Evolutionary conservation across 129 eudicot genomes (phyloP).

Genomic region (Cynara cardunculus): DNA sequence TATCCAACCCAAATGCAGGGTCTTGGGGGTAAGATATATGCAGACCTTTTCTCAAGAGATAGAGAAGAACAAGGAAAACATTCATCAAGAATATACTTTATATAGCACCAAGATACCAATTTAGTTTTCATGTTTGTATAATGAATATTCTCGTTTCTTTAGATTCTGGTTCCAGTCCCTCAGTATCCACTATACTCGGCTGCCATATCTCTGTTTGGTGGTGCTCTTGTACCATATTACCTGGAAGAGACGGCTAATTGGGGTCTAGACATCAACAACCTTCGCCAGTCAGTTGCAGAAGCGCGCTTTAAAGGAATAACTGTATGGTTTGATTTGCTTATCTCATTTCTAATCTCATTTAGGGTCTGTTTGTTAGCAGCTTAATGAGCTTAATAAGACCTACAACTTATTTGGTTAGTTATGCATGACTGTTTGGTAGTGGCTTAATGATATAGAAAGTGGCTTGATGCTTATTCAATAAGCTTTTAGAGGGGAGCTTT

Average conservation of each 20-base stretch:
- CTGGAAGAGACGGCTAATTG: constrained; percentile 95
- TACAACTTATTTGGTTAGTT: too few relatives aligned
- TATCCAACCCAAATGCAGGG: neutral
- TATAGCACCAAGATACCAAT: neutral
- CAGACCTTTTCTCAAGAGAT: neutral
- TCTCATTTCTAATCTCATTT: constrained; percentile 1
- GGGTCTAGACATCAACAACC: constrained; percentile 90
- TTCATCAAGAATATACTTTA: neutral
- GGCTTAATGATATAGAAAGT: too few relatives aligned
- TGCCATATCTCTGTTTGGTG: constrained; percentile 81
- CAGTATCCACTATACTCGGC: constrained; percentile 99
- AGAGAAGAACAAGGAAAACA: neutral
- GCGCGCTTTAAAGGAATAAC: constrained; percentile 82
- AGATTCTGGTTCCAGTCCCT: constrained; percentile 98
- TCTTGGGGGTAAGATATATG: neutral
- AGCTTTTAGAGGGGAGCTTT: too few relatives aligned
- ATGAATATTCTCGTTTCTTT: neutral
- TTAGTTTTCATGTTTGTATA: neutral
- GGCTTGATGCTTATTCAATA: too few relatives aligned
- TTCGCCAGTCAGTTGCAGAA: constrained; percentile 77
- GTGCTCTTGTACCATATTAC: constrained; percentile 92
- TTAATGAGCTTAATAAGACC: too few relatives aligned
- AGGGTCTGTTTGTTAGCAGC: too few relatives aligned
- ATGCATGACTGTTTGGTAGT: too few relatives aligned
- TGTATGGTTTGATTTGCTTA: constrained; percentile 39